Percentiles rank a stretch among this genome's conserved stretches.
Evolutionary conservation across 2,329 filamentous ascomycete species (phyloP).

Genomic region (Dendryphion nanum): DNA sequence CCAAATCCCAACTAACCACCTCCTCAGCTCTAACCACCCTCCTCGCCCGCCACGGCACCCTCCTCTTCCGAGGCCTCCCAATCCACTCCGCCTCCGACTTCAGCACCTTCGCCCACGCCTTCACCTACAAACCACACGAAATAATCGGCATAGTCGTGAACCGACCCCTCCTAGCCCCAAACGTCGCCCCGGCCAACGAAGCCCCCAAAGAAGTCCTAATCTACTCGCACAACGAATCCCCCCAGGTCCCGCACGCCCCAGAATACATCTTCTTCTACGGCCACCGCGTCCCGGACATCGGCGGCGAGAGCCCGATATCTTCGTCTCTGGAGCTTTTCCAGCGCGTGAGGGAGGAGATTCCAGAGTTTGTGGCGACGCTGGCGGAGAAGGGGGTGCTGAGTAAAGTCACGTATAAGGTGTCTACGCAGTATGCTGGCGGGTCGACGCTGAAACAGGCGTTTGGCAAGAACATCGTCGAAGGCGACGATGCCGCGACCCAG

Average conservation of each 20-base stretch:
- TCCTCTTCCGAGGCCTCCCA: constrained; percentile 49
- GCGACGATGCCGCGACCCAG: constrained; percentile 43
- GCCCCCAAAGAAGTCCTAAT: constrained; percentile 49
- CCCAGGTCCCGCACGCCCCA: constrained; percentile 52
- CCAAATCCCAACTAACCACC: no score
- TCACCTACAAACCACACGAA: constrained; percentile 49
- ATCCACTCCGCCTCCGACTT: constrained; percentile 48
- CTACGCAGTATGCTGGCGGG: constrained; percentile 47
- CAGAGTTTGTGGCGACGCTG: constrained; percentile 46
- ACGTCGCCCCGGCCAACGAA: constrained; percentile 50
- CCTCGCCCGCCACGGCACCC: constrained; percentile 45
- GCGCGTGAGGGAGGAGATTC: constrained; percentile 47
- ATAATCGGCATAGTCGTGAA: constrained; percentile 53
- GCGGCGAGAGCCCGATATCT: constrained; percentile 48
- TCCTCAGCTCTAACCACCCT: constrained; percentile 1
- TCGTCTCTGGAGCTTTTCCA: constrained; percentile 50
- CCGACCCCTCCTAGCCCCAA: constrained; percentile 44
- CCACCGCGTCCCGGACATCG: constrained; percentile 36
- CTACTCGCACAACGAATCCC: constrained; percentile 54
- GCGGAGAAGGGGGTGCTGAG: constrained; percentile 45
- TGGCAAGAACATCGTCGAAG: constrained; percentile 48
- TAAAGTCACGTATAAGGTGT: constrained; percentile 41
- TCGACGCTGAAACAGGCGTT: constrained; percentile 50
- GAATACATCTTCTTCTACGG: constrained; percentile 54
- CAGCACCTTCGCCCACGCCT: constrained; percentile 51